These are phyloP conservation scores for Candida dajiaensis DNA, from an alignment of 805 yeast species.

Conservation along the genomic window DNA sequence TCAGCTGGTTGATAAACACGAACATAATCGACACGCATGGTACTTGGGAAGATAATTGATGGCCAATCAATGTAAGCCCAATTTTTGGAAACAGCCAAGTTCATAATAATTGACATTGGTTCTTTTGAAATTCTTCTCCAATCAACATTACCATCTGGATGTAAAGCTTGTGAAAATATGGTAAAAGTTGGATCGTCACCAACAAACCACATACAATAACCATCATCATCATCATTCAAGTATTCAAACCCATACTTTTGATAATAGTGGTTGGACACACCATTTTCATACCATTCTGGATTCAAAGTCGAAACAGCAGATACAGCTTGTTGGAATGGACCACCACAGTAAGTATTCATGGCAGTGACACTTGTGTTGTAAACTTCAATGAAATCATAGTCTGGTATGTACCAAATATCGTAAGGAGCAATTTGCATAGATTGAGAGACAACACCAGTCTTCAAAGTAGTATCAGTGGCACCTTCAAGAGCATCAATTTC, in stretches of 20 bases:
- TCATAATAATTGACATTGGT: slow-evolving; percentile 44
- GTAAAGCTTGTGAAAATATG: slow-evolving; percentile 34
- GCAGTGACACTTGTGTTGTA: slow-evolving; percentile 34
- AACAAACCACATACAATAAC: slow-evolving; percentile 34
- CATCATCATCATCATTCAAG: slow-evolving; percentile 20
- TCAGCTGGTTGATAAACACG: slow-evolving; percentile 44
- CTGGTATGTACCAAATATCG: slow-evolving; percentile 48
- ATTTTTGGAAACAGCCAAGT: slow-evolving; percentile 42
- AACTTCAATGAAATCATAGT: slow-evolving; percentile 39
- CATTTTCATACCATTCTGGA: slow-evolving; percentile 38
- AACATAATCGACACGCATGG: slow-evolving; percentile 40
- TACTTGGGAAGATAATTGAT: slow-evolving; percentile 35
- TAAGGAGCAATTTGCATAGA: slow-evolving; percentile 47
- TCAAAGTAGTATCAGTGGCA: slow-evolving; percentile 28
- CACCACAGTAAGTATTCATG: slow-evolving; percentile 43
- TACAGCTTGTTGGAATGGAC: slow-evolving; percentile 46
- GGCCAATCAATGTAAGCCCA: slow-evolving; percentile 50
- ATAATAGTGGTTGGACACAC: slow-evolving; percentile 24
- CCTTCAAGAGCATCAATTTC: slow-evolving; percentile 47
- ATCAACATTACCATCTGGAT: slow-evolving; percentile 46
- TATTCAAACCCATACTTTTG: slow-evolving; percentile 42
- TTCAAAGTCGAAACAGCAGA: slow-evolving; percentile 41
- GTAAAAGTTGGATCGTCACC: slow-evolving; percentile 44
- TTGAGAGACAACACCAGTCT: slow-evolving; percentile 41
- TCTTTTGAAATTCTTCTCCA: slow-evolving; percentile 43